These are phyloP conservation scores for Prinsepia uniflora DNA, from an alignment of 306 rosid species.

Conservation along the genomic window DNA sequence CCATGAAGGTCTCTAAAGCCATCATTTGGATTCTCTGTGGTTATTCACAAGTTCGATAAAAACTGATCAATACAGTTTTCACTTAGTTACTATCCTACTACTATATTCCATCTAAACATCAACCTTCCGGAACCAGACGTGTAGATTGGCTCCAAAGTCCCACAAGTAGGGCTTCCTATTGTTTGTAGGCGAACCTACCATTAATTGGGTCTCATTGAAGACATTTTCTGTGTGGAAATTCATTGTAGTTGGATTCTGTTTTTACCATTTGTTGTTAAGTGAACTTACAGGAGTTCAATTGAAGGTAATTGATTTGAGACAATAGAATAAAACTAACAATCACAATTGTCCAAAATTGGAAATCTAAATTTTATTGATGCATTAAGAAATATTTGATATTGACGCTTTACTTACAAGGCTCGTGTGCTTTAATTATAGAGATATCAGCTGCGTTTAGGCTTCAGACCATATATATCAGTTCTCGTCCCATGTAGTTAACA, in stretches of 20 bases:
- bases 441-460: neutral
- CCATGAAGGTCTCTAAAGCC: neutral
- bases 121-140: neutral
- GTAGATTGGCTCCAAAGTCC: neutral
- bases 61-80: too few relatives aligned
- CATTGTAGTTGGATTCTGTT: conserved; percentile 4
- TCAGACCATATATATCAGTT: neutral
- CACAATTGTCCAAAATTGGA: neutral
- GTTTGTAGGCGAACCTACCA: neutral
- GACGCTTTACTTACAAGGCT: neutral
- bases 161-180: neutral
- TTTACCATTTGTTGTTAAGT: neutral
- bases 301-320: neutral
- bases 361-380: neutral
- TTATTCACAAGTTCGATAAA: neutral
- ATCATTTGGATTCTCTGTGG: neutral
- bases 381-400: neutral
- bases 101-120: neutral
- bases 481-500: neutral
- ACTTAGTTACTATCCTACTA: too few relatives aligned
- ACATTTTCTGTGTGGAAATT: neutral
- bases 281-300: neutral
- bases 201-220: neutral
- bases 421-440: neutral
- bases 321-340: neutral